A percentile compares a stretch with the other conserved stretches of the same genome.
phyloP scores from a whole-genome alignment of 345 rosid species.

The Eucalyptus erythrocorys region DNA sequence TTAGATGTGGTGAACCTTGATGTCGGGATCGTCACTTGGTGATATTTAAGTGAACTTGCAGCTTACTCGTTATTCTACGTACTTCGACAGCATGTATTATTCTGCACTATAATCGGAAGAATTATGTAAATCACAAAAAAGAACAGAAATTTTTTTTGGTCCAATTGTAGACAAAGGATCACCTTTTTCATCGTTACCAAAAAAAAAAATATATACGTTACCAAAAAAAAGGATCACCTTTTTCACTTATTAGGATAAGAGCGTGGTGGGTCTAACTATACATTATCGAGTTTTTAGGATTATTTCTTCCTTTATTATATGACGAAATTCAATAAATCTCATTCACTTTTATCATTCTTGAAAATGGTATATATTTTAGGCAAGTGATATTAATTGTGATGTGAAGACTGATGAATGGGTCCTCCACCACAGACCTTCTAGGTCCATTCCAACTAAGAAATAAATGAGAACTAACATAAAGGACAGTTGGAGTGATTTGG shows the following conservation, averaged over 20 bases:
- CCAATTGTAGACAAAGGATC: background rate
- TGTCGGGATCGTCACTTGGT: background rate
- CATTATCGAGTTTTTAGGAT: background rate
- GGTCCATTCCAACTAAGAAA: background rate
- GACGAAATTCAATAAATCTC: background rate
- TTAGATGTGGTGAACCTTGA: background rate
- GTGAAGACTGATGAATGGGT: background rate
- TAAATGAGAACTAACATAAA: background rate
- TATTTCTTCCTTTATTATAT: background rate
- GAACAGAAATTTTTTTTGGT: background rate
- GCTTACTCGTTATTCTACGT: background rate
- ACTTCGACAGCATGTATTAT: background rate
- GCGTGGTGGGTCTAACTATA: background rate
- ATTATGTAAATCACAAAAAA: background rate
- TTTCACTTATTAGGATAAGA: background rate
- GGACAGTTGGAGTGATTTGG: background rate
- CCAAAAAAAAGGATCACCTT: background rate
- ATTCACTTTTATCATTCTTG: background rate
- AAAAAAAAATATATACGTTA: no score
- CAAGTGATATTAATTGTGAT: background rate
- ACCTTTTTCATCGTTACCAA: background rate
- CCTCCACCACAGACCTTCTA: background rate
- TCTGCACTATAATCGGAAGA: background rate
- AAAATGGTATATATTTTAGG: background rate
- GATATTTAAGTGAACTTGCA: background rate